These are phyloP conservation scores for Agrocybe praecox DNA, from an alignment of 768 basidiomycete genomes.

Conservation along the genomic window DNA sequence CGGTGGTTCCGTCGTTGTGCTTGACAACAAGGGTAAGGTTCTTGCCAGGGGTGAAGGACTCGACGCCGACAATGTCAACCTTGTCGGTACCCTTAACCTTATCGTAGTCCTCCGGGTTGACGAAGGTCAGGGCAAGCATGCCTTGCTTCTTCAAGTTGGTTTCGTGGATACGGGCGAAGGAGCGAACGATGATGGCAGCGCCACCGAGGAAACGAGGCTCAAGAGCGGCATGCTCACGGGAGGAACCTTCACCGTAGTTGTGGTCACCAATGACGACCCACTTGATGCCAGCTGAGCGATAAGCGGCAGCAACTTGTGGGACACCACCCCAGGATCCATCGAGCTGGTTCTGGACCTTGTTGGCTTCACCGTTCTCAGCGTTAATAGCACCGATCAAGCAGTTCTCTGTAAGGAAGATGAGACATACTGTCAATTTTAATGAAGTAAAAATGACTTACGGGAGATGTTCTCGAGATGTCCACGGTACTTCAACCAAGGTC, in stretches of 20 bases:
- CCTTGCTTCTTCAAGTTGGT: slow-evolving; percentile 99
- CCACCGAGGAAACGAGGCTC: slow-evolving; percentile 96
- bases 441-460: slow-evolving; percentile 47
- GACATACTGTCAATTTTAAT: not conserved
- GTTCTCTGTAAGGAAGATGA: slow-evolving; percentile 61
- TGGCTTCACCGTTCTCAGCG: slow-evolving; percentile 92
- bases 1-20: slow-evolving; percentile 79
- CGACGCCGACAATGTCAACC: slow-evolving; percentile 87
- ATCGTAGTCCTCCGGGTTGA: slow-evolving; percentile 91
- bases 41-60: slow-evolving; percentile 89
- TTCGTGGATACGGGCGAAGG: slow-evolving; percentile 97
- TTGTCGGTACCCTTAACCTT: slow-evolving; percentile 86
- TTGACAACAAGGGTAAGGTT: slow-evolving; percentile 82
- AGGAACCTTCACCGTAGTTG: slow-evolving; percentile 98
- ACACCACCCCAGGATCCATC: slow-evolving; percentile 87
- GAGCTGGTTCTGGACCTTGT: slow-evolving; percentile 90
- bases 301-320: slow-evolving; percentile 82
- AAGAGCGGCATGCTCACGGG: slow-evolving; percentile 96
- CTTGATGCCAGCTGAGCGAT: slow-evolving; percentile 87
- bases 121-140: slow-evolving; percentile 96
- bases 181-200: slow-evolving; percentile 93
- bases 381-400: slow-evolving; percentile 98
- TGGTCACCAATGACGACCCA: slow-evolving; percentile 98
- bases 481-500: slow-evolving; percentile 99
- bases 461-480: slow-evolving; percentile 99